These are phyloP conservation scores for Nidularia sp. DNA, from an alignment of 768 basidiomycete species.

Conservation along the genomic window DNA sequence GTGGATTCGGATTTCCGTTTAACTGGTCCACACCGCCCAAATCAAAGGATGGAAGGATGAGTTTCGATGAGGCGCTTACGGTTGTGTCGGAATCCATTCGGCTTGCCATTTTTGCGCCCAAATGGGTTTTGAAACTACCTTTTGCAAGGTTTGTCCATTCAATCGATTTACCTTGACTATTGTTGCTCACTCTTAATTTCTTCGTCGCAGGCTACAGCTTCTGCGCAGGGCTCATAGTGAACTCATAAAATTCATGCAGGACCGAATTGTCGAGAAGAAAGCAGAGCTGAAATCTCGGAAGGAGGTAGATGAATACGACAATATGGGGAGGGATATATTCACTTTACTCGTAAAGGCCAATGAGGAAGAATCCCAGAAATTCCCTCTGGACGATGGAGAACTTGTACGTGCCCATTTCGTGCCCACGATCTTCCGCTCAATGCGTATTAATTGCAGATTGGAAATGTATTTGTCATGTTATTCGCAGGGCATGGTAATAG, in stretches of 20 bases:
- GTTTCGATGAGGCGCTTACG: constrained; percentile 7
- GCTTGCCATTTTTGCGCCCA: background rate
- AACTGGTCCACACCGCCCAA: background rate
- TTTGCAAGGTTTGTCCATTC: background rate
- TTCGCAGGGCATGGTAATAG: background rate
- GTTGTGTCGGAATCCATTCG: background rate
- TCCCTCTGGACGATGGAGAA: background rate
- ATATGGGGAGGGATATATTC: background rate
- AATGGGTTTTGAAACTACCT: background rate
- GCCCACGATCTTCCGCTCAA: background rate
- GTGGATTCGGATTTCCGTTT: constrained; percentile 7
- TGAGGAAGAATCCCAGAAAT: background rate
- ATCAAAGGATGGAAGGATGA: constrained; percentile 1
- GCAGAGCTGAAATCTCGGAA: background rate
- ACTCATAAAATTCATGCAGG: background rate
- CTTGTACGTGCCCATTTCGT: background rate
- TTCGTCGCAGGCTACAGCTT: background rate
- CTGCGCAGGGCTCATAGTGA: background rate
- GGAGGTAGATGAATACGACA: background rate
- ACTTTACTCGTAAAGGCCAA: background rate
- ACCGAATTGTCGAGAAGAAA: background rate
- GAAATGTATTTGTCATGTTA: background rate
- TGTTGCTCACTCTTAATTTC: background rate
- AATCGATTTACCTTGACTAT: background rate
- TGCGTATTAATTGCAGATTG: background rate